Conservation (phyloP, 352 stramenopile genomes). For the Bremia lactucae region DNA sequence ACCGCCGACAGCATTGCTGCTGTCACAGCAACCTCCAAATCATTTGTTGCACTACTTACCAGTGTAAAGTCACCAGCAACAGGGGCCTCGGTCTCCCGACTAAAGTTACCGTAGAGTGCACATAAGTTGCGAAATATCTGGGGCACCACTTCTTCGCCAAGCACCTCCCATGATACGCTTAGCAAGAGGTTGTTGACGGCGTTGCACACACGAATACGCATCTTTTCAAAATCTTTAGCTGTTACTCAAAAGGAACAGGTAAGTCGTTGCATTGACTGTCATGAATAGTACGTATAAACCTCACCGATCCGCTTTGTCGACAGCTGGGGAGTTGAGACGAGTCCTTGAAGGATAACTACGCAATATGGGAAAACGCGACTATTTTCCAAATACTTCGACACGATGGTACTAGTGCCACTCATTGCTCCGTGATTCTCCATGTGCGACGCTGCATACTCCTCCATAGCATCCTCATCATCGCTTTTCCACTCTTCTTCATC, state of each 20-base stretch:
- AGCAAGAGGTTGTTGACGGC: conserved; percentile 77
- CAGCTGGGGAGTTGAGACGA: conserved; percentile 61
- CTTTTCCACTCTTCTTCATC: conserved; percentile 81
- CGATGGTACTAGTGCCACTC: conserved; percentile 8
- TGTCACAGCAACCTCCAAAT: conserved; percentile 60
- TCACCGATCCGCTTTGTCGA: conserved; percentile 36
- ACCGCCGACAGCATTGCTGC: conserved; percentile 64
- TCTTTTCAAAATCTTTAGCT: conserved; percentile 66
- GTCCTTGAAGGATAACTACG: conserved; percentile 61
- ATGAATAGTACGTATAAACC: background rate
- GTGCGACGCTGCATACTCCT: conserved; percentile 53
- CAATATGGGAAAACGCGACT: conserved; percentile 45
- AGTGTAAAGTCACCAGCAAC: conserved; percentile 19
- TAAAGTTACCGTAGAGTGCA: conserved; percentile 59
- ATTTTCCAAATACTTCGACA: conserved; percentile 26
- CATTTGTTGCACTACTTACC: conserved; percentile 32
- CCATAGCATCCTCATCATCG: conserved; percentile 84
- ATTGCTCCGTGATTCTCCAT: conserved; percentile 33
- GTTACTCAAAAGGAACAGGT: conserved; percentile 4
- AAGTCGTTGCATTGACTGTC: background rate
- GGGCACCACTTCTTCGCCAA: conserved; percentile 43
- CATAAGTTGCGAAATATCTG: conserved; percentile 75
- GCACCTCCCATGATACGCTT: conserved; percentile 37
- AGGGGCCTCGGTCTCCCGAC: conserved; percentile 24
- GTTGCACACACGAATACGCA: conserved; percentile 74